Evolutionary conservation across 768 basidiomycete species (phyloP), one percentile per base, ranked within the genome.

Genomic region (Trametes punicea): DNA sequence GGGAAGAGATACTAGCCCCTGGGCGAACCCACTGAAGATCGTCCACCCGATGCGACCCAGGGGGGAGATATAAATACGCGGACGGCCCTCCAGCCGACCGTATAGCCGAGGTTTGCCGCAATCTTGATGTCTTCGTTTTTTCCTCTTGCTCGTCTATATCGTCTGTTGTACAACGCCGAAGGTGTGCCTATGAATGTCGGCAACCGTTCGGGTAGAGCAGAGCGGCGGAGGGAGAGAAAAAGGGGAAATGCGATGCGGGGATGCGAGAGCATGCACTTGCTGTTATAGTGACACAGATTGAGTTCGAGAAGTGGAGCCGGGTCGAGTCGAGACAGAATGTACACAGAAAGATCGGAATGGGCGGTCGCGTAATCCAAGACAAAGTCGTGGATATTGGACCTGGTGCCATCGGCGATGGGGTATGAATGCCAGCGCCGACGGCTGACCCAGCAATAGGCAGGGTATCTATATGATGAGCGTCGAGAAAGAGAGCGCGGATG

Each of bases 271-370:
- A 72, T 73, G 73, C 68, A 64, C 63, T 65, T 69, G 68, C 63
- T 69, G 70, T 63, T 62, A 68, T 75, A 75, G 64, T 75, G 74
- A 71, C 70, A 75, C 74, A 68, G n/a, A 71, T 69, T 75, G 75
- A 58, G 64, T 48, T 57, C 51, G 70, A 64, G 60, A 64, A 59
- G 61, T 48, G 26, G 46, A 36, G 44, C 52, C 45, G 53, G 42
- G 59, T 58, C 46, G 56, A 56, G 61, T 50, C 62, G 58, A 50
- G 62, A 69, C 62, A 66, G 57, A 57, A 65, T 65, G 63, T 55
- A 62, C 52, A 58, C 31, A 50, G 63, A 39, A 65, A 46, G 40
- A 26, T 41, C 38, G 45, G 55, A 52, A 60, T 40, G 57, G 57
- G 51, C 46, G 57, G 46, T 26, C 51, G 61, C 40, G 51, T 50